These are phyloP conservation scores for Pichia sp. DNA, from an alignment of 1,139 yeast genomes.

Conservation along the genomic window DNA sequence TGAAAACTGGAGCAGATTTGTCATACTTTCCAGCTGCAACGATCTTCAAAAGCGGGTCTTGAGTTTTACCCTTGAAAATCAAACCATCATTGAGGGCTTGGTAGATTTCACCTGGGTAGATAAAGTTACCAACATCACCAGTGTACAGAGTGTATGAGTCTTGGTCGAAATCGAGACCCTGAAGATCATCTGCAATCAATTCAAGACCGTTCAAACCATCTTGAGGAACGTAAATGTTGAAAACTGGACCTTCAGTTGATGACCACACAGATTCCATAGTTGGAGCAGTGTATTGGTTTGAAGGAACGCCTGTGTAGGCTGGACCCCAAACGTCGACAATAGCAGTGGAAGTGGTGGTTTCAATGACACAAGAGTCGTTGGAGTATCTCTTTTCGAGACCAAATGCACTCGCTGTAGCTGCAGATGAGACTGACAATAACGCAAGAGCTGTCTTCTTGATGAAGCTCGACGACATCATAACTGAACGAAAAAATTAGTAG, in stretches of 20 bases:
- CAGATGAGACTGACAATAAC: conserved; percentile 3
- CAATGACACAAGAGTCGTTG: conserved; percentile 7
- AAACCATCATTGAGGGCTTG: conserved; percentile 4
- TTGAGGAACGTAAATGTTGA: conserved; percentile 10
- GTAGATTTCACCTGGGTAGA: conserved; percentile 10
- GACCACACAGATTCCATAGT: conserved; percentile 6
- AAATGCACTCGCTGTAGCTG: conserved; percentile 4
- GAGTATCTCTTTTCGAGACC: conserved; percentile 4
- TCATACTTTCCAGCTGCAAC: conserved; percentile 5
- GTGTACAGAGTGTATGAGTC: conserved; percentile 7
- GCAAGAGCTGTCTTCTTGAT: no score
- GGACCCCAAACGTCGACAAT: conserved; percentile 12
- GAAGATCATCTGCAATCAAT: conserved; percentile 1
- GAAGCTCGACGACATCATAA: no score
- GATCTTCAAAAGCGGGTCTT: conserved; percentile 13
- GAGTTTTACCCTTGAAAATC: conserved; percentile 11
- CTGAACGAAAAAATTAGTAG: no score
- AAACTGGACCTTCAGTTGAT: conserved; percentile 10
- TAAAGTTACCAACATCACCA: conserved; percentile 13
- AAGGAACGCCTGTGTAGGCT: conserved; percentile 9
- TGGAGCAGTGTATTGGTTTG: conserved; percentile 6
- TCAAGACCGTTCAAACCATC: conserved; percentile 7
- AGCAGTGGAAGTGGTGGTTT: conserved; percentile 4
- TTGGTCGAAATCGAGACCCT: conserved; percentile 1
- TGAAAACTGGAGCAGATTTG: neutral